Conservation (phyloP, 2,329 filamentous ascomycete species). For the Talaromyces sp. region DNA sequence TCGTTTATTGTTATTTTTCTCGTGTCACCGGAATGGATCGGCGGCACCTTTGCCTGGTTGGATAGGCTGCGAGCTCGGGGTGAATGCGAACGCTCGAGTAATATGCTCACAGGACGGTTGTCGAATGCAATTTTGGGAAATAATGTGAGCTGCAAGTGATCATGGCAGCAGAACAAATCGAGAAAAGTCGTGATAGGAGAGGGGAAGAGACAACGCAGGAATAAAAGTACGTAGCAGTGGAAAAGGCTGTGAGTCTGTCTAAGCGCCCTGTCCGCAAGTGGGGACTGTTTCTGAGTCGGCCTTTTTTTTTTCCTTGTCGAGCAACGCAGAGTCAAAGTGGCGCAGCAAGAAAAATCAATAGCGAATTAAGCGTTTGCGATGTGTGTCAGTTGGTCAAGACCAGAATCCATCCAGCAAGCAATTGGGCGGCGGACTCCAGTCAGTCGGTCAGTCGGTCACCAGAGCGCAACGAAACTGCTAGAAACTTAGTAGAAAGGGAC, state of each 20-base stretch:
- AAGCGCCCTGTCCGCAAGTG: background rate
- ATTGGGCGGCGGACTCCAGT: background rate
- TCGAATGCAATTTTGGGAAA: background rate
- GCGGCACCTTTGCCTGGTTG: slow-evolving; percentile 2
- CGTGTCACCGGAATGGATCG: slow-evolving; percentile 13
- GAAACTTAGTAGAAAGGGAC: too few species aligned
- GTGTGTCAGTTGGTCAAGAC: background rate
- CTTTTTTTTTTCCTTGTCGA: background rate
- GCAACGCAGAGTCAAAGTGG: background rate
- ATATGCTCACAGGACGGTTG: background rate
- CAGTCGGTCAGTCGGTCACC: background rate
- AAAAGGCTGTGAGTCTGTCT: background rate
- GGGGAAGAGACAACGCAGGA: background rate
- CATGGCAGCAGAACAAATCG: background rate
- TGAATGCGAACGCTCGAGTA: background rate
- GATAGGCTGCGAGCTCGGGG: background rate
- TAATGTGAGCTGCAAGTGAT: background rate
- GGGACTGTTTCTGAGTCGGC: background rate
- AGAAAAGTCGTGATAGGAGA: background rate
- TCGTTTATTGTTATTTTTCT: background rate
- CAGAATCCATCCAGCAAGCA: background rate
- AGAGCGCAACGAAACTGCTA: background rate
- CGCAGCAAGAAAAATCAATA: background rate
- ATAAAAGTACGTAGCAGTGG: background rate
- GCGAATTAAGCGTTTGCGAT: background rate